phyloP scores from a whole-genome alignment of 2,329 filamentous ascomycete species.

The Cryphonectria radicalis region DNA sequence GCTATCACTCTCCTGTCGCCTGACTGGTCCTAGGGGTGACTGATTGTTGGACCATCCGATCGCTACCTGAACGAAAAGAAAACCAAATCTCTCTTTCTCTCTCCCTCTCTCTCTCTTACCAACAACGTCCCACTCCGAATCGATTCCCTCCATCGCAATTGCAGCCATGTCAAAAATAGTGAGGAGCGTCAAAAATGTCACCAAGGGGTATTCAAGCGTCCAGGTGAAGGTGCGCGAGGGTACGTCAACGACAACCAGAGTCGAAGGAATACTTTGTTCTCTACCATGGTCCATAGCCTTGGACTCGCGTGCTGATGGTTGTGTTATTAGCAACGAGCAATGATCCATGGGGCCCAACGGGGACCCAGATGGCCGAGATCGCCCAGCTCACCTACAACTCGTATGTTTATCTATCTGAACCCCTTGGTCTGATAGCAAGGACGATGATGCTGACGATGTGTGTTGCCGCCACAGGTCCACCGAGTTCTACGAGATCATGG shows the following conservation, averaged over 20 bases:
- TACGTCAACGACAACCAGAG: slow-evolving; percentile 55
- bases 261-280: background rate
- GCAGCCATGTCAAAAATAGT: slow-evolving; percentile 91
- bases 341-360: slow-evolving; percentile 96
- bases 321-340: slow-evolving; percentile 85
- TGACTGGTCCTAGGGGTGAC: background rate
- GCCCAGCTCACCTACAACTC: slow-evolving; percentile 97
- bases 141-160: slow-evolving; percentile 28
- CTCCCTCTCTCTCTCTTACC: background rate
- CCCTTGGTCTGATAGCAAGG: background rate
- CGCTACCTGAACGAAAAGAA: background rate
- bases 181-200: slow-evolving; percentile 98
- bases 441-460: slow-evolving; percentile 16
- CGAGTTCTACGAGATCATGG: slow-evolving; percentile 99
- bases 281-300: slow-evolving; percentile 10
- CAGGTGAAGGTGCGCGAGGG: slow-evolving; percentile 99
- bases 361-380: slow-evolving; percentile 98
- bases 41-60: background rate
- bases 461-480: slow-evolving; percentile 65
- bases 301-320: slow-evolving; percentile 36
- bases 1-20: slow-evolving; percentile 4
- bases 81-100: background rate
- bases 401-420: slow-evolving; percentile 57
- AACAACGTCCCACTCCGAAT: background rate
- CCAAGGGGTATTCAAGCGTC: slow-evolving; percentile 94